A percentile compares a stretch with the other conserved stretches of the same genome.
phyloP scores from a whole-genome alignment of 2,329 filamentous ascomycete genomes.

The Dryadomyces quercivorus region DNA sequence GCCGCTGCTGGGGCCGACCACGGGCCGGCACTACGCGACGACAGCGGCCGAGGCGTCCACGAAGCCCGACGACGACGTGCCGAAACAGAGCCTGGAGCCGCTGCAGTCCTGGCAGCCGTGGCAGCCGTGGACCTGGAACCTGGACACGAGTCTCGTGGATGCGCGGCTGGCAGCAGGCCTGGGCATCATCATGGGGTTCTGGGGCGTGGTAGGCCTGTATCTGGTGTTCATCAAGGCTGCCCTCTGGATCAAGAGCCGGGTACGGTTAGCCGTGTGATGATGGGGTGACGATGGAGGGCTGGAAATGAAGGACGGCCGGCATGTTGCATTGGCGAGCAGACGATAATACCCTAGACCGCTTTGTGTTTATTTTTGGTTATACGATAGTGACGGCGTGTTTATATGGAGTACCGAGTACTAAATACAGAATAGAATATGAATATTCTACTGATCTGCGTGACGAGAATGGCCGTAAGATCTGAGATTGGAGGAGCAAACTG shows the following conservation, averaged over 20 bases:
- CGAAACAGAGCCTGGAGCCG: background rate
- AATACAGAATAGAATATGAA: too few relatives aligned
- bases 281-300: background rate
- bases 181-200: slow-evolving; percentile 33
- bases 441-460: too few relatives aligned
- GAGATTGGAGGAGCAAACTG: too few relatives aligned
- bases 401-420: too few relatives aligned
- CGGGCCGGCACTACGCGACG: slow-evolving; percentile 3
- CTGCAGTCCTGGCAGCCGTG: slow-evolving; percentile 31
- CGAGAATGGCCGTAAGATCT: too few relatives aligned
- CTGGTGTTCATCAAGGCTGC: slow-evolving; percentile 33
- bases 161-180: slow-evolving; percentile 32
- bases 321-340: background rate
- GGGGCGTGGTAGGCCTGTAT: slow-evolving; percentile 36
- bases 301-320: background rate
- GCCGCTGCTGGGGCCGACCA: background rate
- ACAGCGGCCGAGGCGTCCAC: background rate
- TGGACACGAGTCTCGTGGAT: slow-evolving; percentile 29
- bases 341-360: background rate
- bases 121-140: slow-evolving; percentile 27
- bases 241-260: slow-evolving; percentile 13
- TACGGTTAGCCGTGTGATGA: slow-evolving; percentile 6
- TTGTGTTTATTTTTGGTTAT: background rate
- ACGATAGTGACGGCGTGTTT: too few relatives aligned
- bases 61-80: background rate